Conservation (phyloP, 768 basidiomycete genomes). For the Lentinula aciculospora region DNA sequence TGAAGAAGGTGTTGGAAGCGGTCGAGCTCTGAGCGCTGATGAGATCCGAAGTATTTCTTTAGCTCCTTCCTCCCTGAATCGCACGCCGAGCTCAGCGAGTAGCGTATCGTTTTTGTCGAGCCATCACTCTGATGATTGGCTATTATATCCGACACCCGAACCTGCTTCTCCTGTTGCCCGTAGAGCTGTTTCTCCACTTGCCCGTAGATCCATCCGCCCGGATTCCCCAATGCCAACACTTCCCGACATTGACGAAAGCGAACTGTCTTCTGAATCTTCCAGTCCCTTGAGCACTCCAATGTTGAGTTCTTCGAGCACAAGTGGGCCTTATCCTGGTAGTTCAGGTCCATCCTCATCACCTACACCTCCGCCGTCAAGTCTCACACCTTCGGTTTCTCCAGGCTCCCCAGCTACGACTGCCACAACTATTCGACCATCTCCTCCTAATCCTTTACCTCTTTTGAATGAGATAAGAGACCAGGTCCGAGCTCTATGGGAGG, state of each 20-base stretch:
- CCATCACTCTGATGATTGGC: slow-evolving; percentile 72
- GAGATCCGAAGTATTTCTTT: neutral
- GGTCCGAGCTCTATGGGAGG: slow-evolving; percentile 53
- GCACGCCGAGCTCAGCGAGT: slow-evolving; percentile 35
- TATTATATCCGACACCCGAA: slow-evolving; percentile 8
- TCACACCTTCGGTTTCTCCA: slow-evolving; percentile 30
- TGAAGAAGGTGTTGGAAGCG: slow-evolving; percentile 5
- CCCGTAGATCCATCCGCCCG: neutral
- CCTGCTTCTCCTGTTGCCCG: slow-evolving; percentile 14
- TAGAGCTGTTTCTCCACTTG: slow-evolving; percentile 13
- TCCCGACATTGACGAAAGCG: slow-evolving; percentile 1
- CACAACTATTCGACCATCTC: slow-evolving; percentile 25
- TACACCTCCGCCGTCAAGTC: slow-evolving; percentile 27
- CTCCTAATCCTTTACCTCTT: slow-evolving; percentile 42
- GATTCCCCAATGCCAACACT: slow-evolving; percentile 1
- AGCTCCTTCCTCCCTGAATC: slow-evolving; percentile 18
- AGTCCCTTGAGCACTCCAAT: slow-evolving; percentile 13
- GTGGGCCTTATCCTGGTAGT: slow-evolving; percentile 22
- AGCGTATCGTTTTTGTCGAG: slow-evolving; percentile 44
- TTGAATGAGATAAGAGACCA: slow-evolving; percentile 56
- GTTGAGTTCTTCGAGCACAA: slow-evolving; percentile 5
- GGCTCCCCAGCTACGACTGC: slow-evolving; percentile 15
- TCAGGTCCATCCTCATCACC: slow-evolving; percentile 22
- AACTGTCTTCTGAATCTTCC: slow-evolving; percentile 13
- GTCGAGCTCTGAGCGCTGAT: neutral